These are phyloP conservation scores for Lichtheimia ornata DNA, from an alignment of 371 early-diverging fungal genomes.

Conservation along the genomic window DNA sequence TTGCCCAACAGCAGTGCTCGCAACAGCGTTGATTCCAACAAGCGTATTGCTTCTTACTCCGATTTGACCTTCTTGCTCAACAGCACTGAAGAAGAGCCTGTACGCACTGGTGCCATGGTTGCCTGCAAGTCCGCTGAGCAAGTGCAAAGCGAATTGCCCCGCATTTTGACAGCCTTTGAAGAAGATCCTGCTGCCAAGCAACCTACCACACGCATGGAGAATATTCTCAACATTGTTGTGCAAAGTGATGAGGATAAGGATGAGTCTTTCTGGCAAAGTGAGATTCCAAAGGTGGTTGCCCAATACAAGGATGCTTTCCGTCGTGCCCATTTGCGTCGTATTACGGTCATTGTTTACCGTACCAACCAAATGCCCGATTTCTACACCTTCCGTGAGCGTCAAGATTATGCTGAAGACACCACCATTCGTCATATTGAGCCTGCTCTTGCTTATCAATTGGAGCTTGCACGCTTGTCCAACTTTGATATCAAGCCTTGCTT, in stretches of 20 bases:
- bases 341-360: constrained; percentile 89
- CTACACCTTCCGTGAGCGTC: constrained; percentile 94
- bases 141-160: constrained; percentile 50
- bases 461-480: constrained; percentile 89
- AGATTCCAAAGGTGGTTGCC: constrained; percentile 61
- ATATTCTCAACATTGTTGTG: constrained; percentile 83
- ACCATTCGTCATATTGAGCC: constrained; percentile 98
- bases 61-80: constrained; percentile 71
- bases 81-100: constrained; percentile 65
- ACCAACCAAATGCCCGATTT: constrained; percentile 85
- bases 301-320: constrained; percentile 65
- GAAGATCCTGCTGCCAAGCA: constrained; percentile 39
- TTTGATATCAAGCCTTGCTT: constrained; percentile 95
- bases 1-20: constrained; percentile 53
- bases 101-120: constrained; percentile 73
- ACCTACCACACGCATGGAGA: constrained; percentile 49
- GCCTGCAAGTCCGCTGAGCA: constrained; percentile 60
- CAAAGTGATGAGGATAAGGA: constrained; percentile 59
- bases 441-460: constrained; percentile 95
- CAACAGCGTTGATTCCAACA: constrained; percentile 50
- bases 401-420: constrained; percentile 86
- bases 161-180: constrained; percentile 58
- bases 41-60: constrained; percentile 75
- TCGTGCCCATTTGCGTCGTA: constrained; percentile 80
- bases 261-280: constrained; percentile 65